A percentile compares a stretch with the other conserved stretches of the same genome.
Evolutionary conservation across 2,329 filamentous ascomycete species (phyloP).

Genomic region (Penicillium glabrum): DNA sequence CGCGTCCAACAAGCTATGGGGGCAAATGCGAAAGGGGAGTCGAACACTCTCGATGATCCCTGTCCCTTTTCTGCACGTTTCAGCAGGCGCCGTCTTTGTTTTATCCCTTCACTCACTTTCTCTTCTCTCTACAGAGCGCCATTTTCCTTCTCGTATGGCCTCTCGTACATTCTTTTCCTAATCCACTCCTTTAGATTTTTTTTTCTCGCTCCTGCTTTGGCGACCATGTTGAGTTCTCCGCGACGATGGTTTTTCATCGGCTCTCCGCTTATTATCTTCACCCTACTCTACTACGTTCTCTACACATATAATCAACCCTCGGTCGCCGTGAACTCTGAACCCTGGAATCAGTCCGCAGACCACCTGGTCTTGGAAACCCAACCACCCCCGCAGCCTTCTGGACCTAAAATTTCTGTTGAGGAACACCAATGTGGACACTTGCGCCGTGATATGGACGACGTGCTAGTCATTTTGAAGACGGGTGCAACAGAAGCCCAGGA

Average conservation of each 20-base stretch:
- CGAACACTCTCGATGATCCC: conserved; percentile 6
- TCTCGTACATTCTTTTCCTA: conserved; percentile 4
- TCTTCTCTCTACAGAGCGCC: not conserved
- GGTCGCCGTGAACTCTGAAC: not conserved
- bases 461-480: conserved; percentile 29
- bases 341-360: conserved; percentile 6
- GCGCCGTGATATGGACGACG: conserved; percentile 22
- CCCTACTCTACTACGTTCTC: conserved; percentile 19
- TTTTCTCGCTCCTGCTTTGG: not conserved
- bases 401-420: not conserved
- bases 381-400: not conserved
- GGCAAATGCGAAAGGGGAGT: conserved; percentile 2
- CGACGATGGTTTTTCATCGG: conserved; percentile 25
- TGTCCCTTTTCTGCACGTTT: conserved; percentile 12
- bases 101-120: not conserved
- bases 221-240: conserved; percentile 21
- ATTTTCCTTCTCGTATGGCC: conserved; percentile 4
- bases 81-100: conserved; percentile 6
- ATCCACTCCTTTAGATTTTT: not conserved
- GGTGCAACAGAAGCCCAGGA: conserved; percentile 29
- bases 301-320: conserved; percentile 4
- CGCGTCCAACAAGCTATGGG: conserved; percentile 7
- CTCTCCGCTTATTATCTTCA: conserved; percentile 22
- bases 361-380: conserved; percentile 9
- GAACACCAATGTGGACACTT: conserved; percentile 18